Base-by-base conservation (phyloP, 1,284 basidiomycete genomes). In the Ceratobasidium sp. region DNA sequence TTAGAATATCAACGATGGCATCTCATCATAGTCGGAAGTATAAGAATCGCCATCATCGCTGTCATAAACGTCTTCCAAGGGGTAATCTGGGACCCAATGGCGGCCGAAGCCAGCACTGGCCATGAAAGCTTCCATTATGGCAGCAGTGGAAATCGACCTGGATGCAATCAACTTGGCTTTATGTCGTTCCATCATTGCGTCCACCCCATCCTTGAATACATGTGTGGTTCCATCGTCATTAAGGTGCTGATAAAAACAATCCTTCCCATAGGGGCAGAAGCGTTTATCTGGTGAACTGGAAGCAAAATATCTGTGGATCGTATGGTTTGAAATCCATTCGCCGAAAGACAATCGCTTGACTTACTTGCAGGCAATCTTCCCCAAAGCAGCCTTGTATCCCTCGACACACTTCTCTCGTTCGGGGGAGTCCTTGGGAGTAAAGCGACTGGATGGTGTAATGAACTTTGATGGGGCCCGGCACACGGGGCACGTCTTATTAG, bases 171-270 rank as follows among this genome's bases (percentile, higher is more conserved):
- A 11, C 60, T 49, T 74, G 26, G 71, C 26, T 45, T 78, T 78
- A 54, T 71, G 69, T 45, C 26, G 35, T n/a, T 69, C 73, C 67
- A 77, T 74, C 74, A 77, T 75, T 23, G 58, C 33, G 15, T 78
- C 76, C 31, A 64, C 77, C 26, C 78, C 78, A 6, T 76, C 51
- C 10, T 58, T 28, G 60, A 79, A 79, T 11, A 66, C 39, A 49
- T 78, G 53, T 20, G 42, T 26, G 15, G 60, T 75, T 6, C 78
- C 78, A 45, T 78, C 66, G n/a, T 54, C 51, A 33, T 79, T 75
- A 20, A 61, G 77, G 64, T 80, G 79, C 47, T 78, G 75, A 49
- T 79, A 80, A 63, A 79, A 80, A 51, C 79, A 80, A 37, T 80
- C 79, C 26, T 65, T 64, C n/a, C 78, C 78, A 45, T 79, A 79